Evolutionary conservation across 805 yeast species (phyloP), one percentile per base, ranked within the genome.

Genomic region (Saccharomycopsis fermentans): DNA sequence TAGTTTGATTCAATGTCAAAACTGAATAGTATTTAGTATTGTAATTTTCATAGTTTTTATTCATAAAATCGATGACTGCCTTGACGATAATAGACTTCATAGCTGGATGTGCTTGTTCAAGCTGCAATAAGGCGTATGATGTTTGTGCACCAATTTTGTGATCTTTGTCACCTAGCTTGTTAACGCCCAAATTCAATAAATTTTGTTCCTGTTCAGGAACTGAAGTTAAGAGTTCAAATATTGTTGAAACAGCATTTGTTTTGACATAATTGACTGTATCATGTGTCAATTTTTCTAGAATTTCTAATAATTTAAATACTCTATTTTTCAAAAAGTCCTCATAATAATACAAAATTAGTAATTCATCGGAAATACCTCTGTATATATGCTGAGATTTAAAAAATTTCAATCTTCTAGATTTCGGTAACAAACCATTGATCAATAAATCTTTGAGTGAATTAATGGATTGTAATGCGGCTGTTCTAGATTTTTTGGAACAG

Each of bases 141-240:
- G 96, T 82, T 68, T 88, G 88, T 0, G 98, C 87, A 1, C 95
- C 82, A 4, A 94, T 96, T 69, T 90, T 90, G 62, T 88, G 86
- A 63, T 92, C 97, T 51, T 81, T 80, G 69, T 94, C 99, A 73
- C 99, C 99, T 39, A 94, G 77, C 70, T 94, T 94, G 71, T 94
- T 94, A 52, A 90, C 94, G 56, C 96, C 96, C 57, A 94, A 77
- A 65, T 90, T 80, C 66, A 94, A 77, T 64, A 94, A 75, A 70
- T 94, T 94, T 56, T 85, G 95, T 71, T 94, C 99, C 75, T 94
- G 99, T 74, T 94, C 99, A 3, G 99, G 98, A 70, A 91, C 92
- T 5, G 86, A 77, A 63, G 83, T 83, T 60, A 94, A 74, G 51
- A 94, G 75, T 59, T 87, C 96, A 64, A 90, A 87, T 35, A 91